Percentiles rank a stretch among this genome's conserved stretches.
Evolutionary conservation across 352 stramenopile genomes (phyloP).

Genomic region (Globisporangium nagaii): DNA sequence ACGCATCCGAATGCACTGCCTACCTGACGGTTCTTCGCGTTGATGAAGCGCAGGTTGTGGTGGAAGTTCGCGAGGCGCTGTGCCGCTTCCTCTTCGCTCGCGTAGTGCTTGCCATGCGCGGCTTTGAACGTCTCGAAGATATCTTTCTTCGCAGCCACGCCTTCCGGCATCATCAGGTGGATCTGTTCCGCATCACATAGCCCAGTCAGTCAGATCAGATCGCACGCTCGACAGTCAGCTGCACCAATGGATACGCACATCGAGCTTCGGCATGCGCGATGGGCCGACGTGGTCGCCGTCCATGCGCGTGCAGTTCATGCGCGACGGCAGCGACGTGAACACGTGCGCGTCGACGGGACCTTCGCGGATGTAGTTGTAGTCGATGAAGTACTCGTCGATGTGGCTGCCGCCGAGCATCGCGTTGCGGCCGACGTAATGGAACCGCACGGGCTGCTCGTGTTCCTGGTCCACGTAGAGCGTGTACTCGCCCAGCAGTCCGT

Average conservation of each 20-base stretch:
- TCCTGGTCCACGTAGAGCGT: conserved; percentile 81
- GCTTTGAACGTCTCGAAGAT: conserved; percentile 68
- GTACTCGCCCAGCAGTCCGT: conserved; percentile 80
- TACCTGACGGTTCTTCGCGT: conserved; percentile 79
- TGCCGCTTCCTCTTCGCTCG: conserved; percentile 31
- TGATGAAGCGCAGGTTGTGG: conserved; percentile 83
- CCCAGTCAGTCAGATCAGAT: not conserved
- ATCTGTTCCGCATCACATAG: conserved; percentile 32
- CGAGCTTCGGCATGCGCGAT: conserved; percentile 46
- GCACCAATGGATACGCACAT: conserved; percentile 31
- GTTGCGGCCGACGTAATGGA: conserved; percentile 86
- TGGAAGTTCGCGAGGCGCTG: conserved; percentile 67
- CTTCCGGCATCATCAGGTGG: conserved; percentile 79
- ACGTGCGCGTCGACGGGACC: conserved; percentile 59
- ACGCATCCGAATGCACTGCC: not conserved
- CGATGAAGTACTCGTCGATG: conserved; percentile 88
- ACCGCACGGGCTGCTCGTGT: conserved; percentile 70
- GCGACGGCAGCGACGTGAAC: conserved; percentile 58
- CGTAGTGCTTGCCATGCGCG: conserved; percentile 56
- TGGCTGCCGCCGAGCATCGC: conserved; percentile 81
- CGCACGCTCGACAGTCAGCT: not conserved
- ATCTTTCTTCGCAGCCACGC: conserved; percentile 40
- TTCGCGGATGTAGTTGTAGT: conserved; percentile 85
- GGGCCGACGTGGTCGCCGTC: conserved; percentile 36
- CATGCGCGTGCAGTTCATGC: conserved; percentile 82